Evolutionary conservation across 805 yeast genomes (phyloP), one percentile per base, ranked within the genome.

Genomic region (Candida caryicola): DNA sequence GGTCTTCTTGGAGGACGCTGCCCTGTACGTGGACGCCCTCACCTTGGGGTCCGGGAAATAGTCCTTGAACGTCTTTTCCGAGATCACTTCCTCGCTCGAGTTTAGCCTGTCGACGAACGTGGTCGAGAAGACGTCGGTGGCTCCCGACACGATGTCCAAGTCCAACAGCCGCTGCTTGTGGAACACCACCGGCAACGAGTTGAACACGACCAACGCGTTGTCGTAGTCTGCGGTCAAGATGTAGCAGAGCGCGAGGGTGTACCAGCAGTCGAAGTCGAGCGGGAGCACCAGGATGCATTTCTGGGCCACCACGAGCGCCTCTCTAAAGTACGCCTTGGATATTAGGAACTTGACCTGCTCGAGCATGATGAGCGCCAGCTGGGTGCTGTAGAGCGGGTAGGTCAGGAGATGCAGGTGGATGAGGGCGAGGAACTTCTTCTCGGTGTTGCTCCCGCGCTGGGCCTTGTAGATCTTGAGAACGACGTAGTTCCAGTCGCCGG

Each of bases 251-350:
- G 84, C 75, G 31, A 87, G 64, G 26, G 68, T 64, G 41, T 74
- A 76, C 96, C 96, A 87, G 19, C 83, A 66, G 36, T 72, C 75
- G 54, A 82, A 87, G 55, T 83, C 91, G 2, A 86, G 69, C 0
- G 95, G 95, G n/a, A 85, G 66, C 2, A 84, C 69, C 35, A 74
- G 68, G 14, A 84, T 79, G 4, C 89, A 76, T 17, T 76, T 68
- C 14, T 70, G 61, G 0, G 95, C 84, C 7, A 82, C 62, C 16
- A 68, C 59, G 13, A 77, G 55, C 0, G 95, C 95, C 30, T 76
- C 54, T 28, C 70, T 74, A 13, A 71, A 65, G n/a, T 77, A 52
- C 17, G 66, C 59, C 53, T 81, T 82, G 5, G 73, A 52, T 4
- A 82, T 60, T 38, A 87, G 65, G 51, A 81, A 85, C 46, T 72